Conservation (phyloP, 345 rosid genomes). For the Populus davidiana region DNA sequence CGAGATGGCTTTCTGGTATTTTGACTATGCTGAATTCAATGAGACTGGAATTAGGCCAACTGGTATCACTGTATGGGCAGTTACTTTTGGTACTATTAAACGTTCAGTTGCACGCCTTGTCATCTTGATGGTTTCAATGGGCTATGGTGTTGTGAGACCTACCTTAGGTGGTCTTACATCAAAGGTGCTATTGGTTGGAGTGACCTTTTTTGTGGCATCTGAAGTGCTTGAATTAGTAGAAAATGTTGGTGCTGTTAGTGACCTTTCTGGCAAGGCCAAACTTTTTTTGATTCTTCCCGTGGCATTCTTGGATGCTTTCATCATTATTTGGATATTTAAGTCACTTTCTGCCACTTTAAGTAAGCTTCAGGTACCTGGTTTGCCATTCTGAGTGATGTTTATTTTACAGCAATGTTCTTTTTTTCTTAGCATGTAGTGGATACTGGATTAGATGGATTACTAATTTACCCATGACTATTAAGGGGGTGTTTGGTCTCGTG, state of each 20-base stretch:
- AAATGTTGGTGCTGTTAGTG: constrained; percentile 87
- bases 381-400: constrained; percentile 9
- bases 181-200: constrained; percentile 85
- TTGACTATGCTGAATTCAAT: constrained; percentile 84
- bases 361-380: constrained; percentile 72
- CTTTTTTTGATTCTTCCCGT: constrained; percentile 79
- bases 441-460: background rate
- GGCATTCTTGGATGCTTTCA: constrained; percentile 87
- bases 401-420: background rate
- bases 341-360: constrained; percentile 86
- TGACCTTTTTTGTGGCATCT: constrained; percentile 80
- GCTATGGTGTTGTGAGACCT: constrained; percentile 97
- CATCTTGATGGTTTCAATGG: constrained; percentile 90
- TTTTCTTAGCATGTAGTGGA: background rate
- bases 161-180: constrained; percentile 88
- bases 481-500: too few relatives aligned
- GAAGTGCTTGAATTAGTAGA: constrained; percentile 89
- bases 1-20: constrained; percentile 98
- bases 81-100: constrained; percentile 72
- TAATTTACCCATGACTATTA: background rate
- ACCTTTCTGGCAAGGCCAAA: constrained; percentile 87
- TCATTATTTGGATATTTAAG: constrained; percentile 90
- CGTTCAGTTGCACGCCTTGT: constrained; percentile 73
- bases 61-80: constrained; percentile 91
- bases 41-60: constrained; percentile 83